Evolutionary conservation across 139 green algal genomes (phyloP), one percentile per base, ranked within the genome.

Genomic region (Micromonas commoda): DNA sequence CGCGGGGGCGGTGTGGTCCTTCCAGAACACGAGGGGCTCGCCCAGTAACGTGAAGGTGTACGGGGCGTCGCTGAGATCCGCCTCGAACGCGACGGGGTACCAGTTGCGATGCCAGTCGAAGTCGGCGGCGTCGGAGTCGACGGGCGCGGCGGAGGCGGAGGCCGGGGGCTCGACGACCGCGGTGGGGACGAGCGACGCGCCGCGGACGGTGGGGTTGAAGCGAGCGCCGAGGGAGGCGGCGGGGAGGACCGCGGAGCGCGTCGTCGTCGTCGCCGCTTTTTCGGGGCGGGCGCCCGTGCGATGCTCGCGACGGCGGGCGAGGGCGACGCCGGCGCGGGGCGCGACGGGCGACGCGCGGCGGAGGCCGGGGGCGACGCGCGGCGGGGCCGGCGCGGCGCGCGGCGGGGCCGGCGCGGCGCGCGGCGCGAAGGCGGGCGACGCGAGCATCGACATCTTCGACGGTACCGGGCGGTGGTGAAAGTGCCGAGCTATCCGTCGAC

Each of bases 1-100:
- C 1, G 1, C 63, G 31, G 1, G n/a, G 5, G 28, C 34, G 1
- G 28, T 57, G 20, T 72, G 34, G 70, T 83, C 71, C 21, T 51
- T 74, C 80, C 80, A 84, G 35, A 80, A 61, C 24, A 77, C 72
- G 9, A 83, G 51, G 23, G 64, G 37, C 37, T 63, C 45, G 23
- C 79, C 79, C 2, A 83, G 64, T 21, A 83, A n/a, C 29, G 67
- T 65, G 60, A 79, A 57, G 26, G 34, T 21, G n/a, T 52, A 51
- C 38, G 77, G 77, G 5, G 68, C 68, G 37, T 61, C 37, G 26
- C 38, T 37, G 23, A 75, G 23, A 26, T 75, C 68, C 4, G 37
- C 52, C 34, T 23, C 33, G 37, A 75, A 75, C 24, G 37, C 35
- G 23, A 75, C 38, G 34, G 68, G 68, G 37, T 75, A 75, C 68